Conservation (phyloP, 495 filamentous ascomycete genomes). For the Trichoderma asperelloides region DNA sequence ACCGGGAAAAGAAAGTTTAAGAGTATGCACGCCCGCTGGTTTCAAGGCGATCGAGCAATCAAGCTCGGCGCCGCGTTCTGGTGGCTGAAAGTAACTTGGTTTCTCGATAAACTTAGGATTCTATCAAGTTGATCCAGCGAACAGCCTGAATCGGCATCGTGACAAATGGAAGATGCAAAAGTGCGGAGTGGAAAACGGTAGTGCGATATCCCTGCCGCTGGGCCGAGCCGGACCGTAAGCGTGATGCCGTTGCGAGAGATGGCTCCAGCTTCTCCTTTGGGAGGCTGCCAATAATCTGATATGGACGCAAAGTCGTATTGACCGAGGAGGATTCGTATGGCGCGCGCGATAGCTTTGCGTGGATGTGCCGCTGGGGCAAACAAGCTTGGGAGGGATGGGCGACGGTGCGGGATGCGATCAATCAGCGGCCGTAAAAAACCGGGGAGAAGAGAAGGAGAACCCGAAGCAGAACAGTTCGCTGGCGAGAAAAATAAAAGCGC, state of each 20-base stretch:
- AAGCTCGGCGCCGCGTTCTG: neutral
- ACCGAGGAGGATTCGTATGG: neutral
- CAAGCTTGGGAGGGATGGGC: too few species aligned
- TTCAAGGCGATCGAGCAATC: neutral
- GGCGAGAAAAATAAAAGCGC: neutral
- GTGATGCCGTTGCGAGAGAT: neutral
- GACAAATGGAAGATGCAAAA: neutral
- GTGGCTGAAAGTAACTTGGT: too few species aligned
- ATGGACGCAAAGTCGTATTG: neutral
- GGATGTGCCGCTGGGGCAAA: too few species aligned
- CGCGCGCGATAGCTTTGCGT: neutral
- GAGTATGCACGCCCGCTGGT: neutral
- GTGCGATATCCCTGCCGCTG: neutral
- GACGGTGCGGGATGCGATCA: too few species aligned
- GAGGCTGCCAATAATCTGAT: too few species aligned
- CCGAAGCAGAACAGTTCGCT: neutral
- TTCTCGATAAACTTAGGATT: neutral
- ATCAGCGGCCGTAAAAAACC: too few species aligned
- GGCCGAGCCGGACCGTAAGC: neutral
- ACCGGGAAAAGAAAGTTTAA: neutral
- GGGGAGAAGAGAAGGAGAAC: neutral
- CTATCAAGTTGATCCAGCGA: neutral
- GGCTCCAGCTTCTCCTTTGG: neutral
- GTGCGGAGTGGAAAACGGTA: neutral
- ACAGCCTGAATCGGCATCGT: constrained; percentile 1